Conservation (phyloP, 306 rosid genomes). For the Styphnolobium japonicum region DNA sequence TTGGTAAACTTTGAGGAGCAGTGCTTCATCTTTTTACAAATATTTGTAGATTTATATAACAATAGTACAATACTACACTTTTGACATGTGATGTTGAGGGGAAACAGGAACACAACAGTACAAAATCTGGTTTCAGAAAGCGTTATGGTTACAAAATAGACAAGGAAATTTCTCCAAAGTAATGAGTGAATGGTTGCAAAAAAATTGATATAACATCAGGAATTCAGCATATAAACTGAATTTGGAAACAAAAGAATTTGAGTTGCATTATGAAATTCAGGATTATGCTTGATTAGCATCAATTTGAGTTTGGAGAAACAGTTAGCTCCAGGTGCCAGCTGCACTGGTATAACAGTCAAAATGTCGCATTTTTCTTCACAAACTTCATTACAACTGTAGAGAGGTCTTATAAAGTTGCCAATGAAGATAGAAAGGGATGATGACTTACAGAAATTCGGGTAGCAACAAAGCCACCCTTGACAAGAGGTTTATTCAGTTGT, state of each 20-base stretch:
- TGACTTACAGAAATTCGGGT: constrained; percentile 85
- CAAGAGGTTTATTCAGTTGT: constrained; percentile 70
- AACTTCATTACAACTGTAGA: neutral
- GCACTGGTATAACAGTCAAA: neutral
- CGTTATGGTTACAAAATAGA: neutral
- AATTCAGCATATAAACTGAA: neutral
- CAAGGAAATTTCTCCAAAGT: neutral
- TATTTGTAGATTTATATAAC: neutral
- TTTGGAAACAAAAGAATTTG: neutral
- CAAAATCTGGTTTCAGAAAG: neutral
- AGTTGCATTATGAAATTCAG: neutral
- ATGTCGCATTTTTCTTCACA: neutral
- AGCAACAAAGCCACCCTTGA: constrained; percentile 96
- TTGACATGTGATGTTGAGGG: neutral
- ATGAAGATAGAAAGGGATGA: neutral
- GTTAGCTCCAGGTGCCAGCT: neutral
- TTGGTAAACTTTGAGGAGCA: neutral
- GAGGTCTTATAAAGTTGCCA: neutral
- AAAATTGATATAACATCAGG: neutral
- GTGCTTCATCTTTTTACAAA: neutral
- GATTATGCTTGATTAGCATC: constrained; percentile 1
- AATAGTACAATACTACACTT: neutral
- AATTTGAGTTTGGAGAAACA: neutral
- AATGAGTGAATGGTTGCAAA: neutral
- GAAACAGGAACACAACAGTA: neutral